Evolutionary conservation across 495 filamentous ascomycete species (phyloP), one percentile per base, ranked within the genome.

Genomic region (Cairneyella variabilis): DNA sequence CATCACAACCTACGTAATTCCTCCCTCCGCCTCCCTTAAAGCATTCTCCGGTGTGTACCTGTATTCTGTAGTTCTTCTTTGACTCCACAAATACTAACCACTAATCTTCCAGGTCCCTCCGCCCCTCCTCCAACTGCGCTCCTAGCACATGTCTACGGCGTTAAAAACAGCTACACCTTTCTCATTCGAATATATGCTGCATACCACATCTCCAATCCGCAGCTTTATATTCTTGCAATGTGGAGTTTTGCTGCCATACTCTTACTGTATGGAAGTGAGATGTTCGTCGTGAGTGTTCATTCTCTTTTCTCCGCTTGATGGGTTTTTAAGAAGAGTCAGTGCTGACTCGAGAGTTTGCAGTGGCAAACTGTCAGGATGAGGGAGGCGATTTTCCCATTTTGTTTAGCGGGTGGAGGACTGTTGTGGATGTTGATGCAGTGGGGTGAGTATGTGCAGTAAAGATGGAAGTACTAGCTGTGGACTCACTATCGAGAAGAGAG

Each of bases 381-480:
- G 21, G 41, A 59, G 76, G 85, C 60, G 84, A 81, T 39, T 74
- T 78, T 12, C 43, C 89, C 92, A 11, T 69, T 92, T 56, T 57
- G 86, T 36, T 82, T 91, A 18, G 83, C 82, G 9, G 83, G 79
- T 1, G 67, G 69, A 3, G 88, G 80, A 43, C 58, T 86, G 44
- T 58, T 72, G 18, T 97, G 92, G 92, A 97, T 97, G 91, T 32
- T 77, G 57, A 68, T 75, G 52, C 86, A 92, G 69, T 79, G 79
- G 68, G 70, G 66, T 21, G 73, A 73, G 52, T 91, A 91, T 68
- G 75, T 86, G 30, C n/a, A n/a, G n/a, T n/a, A n/a, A n/a, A n/a
- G n/a, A n/a, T n/a, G n/a, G n/a, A n/a, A n/a, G n/a, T n/a, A n/a
- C n/a, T n/a, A n/a, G n/a, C n/a, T n/a, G n/a, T n/a, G n/a, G n/a